A percentile compares a stretch with the other conserved stretches of the same genome.
Evolutionary conservation across 192 early-diverging fungal species (phyloP).

Genomic region (Rhizoclosmatium globosum): DNA sequence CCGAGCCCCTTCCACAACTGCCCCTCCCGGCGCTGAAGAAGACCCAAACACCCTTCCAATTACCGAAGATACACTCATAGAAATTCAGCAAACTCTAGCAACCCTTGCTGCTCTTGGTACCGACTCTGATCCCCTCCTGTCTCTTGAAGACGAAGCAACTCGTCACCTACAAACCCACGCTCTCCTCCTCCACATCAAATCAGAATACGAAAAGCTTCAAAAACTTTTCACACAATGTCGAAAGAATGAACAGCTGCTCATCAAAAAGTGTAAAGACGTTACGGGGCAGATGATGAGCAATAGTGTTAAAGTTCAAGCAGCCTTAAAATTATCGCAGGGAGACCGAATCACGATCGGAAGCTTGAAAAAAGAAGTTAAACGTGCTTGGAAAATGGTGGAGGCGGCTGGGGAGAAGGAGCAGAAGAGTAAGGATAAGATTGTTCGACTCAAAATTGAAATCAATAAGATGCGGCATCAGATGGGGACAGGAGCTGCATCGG

Average conservation of each 20-base stretch:
- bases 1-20: no score
- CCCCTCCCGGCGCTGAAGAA: no score
- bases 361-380: constrained; percentile 63
- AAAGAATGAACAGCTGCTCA: constrained; percentile 56
- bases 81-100: constrained; percentile 41
- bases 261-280: constrained; percentile 58
- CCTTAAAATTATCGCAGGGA: constrained; percentile 55
- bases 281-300: constrained; percentile 54
- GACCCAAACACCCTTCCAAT: background rate
- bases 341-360: constrained; percentile 52
- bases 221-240: constrained; percentile 55
- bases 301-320: constrained; percentile 59
- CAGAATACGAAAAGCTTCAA: constrained; percentile 62
- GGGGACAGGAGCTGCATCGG: background rate
- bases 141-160: background rate
- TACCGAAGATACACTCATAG: constrained; percentile 30
- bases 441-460: constrained; percentile 54
- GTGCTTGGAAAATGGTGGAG: constrained; percentile 68
- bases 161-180: background rate
- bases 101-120: constrained; percentile 32
- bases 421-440: constrained; percentile 54
- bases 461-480: constrained; percentile 29
- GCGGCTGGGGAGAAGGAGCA: constrained; percentile 52
- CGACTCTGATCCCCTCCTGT: background rate
- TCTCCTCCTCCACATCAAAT: constrained; percentile 31